Base-by-base conservation (phyloP, 2,329 filamentous ascomycete genomes). In the Trichoderma cornu-damae region DNA sequence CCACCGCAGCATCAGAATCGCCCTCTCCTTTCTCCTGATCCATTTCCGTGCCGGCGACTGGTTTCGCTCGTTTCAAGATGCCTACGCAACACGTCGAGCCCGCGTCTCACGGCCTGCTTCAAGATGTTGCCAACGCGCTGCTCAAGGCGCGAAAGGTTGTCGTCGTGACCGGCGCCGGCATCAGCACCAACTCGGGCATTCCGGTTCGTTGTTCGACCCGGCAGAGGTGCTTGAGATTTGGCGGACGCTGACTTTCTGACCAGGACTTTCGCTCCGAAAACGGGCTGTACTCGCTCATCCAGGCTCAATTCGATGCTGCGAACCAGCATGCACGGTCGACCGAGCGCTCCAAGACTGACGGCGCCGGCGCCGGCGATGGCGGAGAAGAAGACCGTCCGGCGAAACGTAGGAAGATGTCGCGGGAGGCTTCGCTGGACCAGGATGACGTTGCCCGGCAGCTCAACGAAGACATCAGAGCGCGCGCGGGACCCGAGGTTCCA, bases 161-260 rank as follows among this genome's bases (percentile, higher is more conserved):
- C 7, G 82, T 89, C 18, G 77, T 89, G 30, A 89, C 87, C 0
- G 86, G 87, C 49, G 86, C 86, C 48, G 86, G 86, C 52, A 89
- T 89, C 67, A 88, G 85, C 67, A 89, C 87, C 50, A 89, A 88
- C 68, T 88, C 85, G 61, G 87, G 87, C 56, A 89, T 89, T 67
- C 86, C 86, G 50, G 86, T 89, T 75, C 60, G 70, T 56, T 32
- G 68, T 52, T 32, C 4, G 16, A 43, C 59, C 16, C 51, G 34
- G 30, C 46, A n/a, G 16, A 28, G 46, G 43, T 28, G 26, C 48
- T 16, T 44, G 20, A 46, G 24, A 30, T 38, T 24, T 37, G 52
- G 52, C 32, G 38, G 32, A 57, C 18, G 52, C 63, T 68, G 52
- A 65, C 60, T 46, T n/a, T 18, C 2, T 20, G 3, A 44, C 12